Percentiles rank a stretch among this genome's conserved stretches.
Evolutionary conservation across 345 rosid genomes (phyloP).

Genomic region (Schrenkiella parvula): DNA sequence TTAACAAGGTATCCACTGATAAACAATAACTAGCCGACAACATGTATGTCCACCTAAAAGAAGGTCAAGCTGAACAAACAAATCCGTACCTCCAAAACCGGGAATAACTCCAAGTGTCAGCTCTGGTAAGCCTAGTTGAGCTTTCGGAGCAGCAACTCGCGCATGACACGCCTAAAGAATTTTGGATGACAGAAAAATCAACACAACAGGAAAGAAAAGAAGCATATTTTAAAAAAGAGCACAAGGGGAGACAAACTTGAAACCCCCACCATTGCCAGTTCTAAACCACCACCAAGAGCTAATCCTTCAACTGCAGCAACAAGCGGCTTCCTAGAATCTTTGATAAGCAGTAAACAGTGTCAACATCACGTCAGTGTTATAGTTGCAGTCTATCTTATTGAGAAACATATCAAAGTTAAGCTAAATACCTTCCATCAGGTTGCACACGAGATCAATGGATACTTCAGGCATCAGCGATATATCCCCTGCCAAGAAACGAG

Average conservation of each 20-base stretch:
- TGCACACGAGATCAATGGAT: constrained; percentile 73
- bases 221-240: not conserved
- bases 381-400: not conserved
- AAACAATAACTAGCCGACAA: not conserved
- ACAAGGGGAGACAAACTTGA: not conserved
- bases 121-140: constrained; percentile 91
- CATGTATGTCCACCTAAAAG: not conserved
- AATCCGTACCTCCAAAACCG: constrained; percentile 79
- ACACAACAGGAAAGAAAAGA: not conserved
- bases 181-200: not conserved
- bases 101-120: constrained; percentile 88
- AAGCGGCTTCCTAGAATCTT: constrained; percentile 87
- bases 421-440: constrained; percentile 69
- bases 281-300: constrained; percentile 99
- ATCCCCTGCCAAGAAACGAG: constrained; percentile 55
- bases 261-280: constrained; percentile 72
- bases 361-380: not conserved
- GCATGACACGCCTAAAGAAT: constrained; percentile 79
- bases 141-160: constrained; percentile 69
- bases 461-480: constrained; percentile 68
- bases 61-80: constrained; percentile 10
- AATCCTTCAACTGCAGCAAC: constrained; percentile 97
- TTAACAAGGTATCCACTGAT: not conserved
- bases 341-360: constrained; percentile 20
- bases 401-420: not conserved